Evolutionary conservation across 1,139 yeast species (phyloP).

Genomic region (Suhomyces atakaporum): DNA sequence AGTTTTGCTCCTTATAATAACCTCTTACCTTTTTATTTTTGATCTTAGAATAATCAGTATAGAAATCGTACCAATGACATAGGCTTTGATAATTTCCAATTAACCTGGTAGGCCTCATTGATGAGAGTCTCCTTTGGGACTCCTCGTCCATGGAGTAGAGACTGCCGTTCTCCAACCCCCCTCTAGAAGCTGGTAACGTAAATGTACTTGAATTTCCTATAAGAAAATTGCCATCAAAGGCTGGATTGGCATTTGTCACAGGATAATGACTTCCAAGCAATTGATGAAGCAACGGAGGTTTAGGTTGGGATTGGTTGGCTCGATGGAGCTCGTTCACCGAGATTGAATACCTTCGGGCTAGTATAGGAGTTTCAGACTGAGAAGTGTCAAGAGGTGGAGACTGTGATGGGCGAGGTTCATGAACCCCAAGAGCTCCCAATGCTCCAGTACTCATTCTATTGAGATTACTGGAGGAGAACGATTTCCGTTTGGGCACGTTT

Average conservation of each 20-base stretch:
- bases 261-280: conserved; percentile 33
- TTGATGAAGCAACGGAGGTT: conserved; percentile 28
- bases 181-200: conserved; percentile 1
- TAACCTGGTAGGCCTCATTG: conserved; percentile 55
- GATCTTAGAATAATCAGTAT: conserved; percentile 25
- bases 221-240: conserved; percentile 10
- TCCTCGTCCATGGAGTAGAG: conserved; percentile 25
- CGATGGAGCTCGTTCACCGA: conserved; percentile 13
- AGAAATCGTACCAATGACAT: conserved; percentile 49
- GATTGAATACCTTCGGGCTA: conserved; percentile 10
- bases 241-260: conserved; percentile 30
- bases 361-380: neutral
- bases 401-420: neutral
- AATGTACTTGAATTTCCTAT: conserved; percentile 9
- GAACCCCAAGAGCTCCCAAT: no score
- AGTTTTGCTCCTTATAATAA: conserved; percentile 58
- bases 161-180: conserved; percentile 20
- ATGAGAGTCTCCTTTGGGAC: conserved; percentile 27
- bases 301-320: conserved; percentile 6
- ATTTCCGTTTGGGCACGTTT: conserved; percentile 5
- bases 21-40: conserved; percentile 25
- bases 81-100: conserved; percentile 55
- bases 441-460: conserved; percentile 6
- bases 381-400: neutral
- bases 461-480: conserved; percentile 7